Base-by-base conservation (phyloP, 495 filamentous ascomycete genomes). In the Daldinia vernicosa region DNA sequence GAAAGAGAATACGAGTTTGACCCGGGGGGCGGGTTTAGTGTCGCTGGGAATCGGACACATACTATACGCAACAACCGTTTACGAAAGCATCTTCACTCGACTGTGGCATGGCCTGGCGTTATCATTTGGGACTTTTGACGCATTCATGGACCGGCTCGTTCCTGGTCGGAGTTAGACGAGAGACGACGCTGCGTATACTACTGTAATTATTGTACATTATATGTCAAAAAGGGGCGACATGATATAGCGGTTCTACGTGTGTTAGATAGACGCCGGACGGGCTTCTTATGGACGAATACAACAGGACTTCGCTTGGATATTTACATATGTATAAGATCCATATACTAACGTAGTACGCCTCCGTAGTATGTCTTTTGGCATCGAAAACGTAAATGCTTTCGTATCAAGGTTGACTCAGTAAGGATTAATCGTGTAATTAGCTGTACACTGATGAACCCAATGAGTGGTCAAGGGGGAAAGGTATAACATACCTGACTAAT, bases 91-190 rank as follows among this genome's bases (percentile, higher is more conserved):
- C 81, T 83, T 82, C 80, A 82, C 80, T 82, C 81, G 80, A 82
- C 73, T 79, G 76, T 72, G 69, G 80, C 80, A 81, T 81, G 80
- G 81, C 79, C 70, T 74, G 81, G 81, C 80, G 81, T 83, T 83
- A 63, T 56, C 28, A 56, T 56, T 60, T 43, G 62, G 74, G 74
- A 67, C 60, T 77, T 74, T 67, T 52, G 22, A 64, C 37, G 32
- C 59, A 62, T 70, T 74, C 53, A 71, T 40, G 67, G 60, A 51
- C 22, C 35, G 52, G 51, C 60, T 17, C 27, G 32, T 54, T 62
- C 69, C 28, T 24, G 28, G 64, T 58, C 51, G 51, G 63, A 30
- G 24, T 52, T 50, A 32, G 52, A 65, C 40, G 39, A 68, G 51
- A 60, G 55, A 40, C 55, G 50, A 60, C 37, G 43, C n/a, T 22